Conservation (phyloP, 768 basidiomycete species). For the Lentinula lateritia region DNA sequence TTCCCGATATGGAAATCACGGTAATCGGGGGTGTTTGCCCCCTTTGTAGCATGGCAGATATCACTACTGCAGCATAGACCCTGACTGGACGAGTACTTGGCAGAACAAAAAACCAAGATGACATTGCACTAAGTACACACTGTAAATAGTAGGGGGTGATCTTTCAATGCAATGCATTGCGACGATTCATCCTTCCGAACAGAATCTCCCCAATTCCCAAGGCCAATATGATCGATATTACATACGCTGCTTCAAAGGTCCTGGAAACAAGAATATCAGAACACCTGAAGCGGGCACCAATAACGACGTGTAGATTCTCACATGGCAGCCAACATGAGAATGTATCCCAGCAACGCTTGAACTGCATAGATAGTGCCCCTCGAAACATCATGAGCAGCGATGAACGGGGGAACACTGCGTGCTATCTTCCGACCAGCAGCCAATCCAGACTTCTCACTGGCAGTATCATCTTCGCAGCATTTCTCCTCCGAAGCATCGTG, state of each 20-base stretch:
- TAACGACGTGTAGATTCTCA: constrained; percentile 27
- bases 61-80: no score
- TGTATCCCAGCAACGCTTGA: constrained; percentile 59
- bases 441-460: constrained; percentile 5
- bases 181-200: constrained; percentile 51
- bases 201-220: constrained; percentile 69
- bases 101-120: no score
- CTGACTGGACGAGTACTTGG: no score
- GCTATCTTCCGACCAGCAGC: constrained; percentile 5
- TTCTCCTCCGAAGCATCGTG: not conserved
- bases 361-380: constrained; percentile 62
- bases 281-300: not conserved
- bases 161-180: not conserved
- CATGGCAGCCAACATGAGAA: constrained; percentile 82
- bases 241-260: constrained; percentile 78
- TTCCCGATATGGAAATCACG: not conserved
- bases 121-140: no score
- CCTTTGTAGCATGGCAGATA: not conserved
- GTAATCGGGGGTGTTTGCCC: not conserved
- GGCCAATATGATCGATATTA: constrained; percentile 68
- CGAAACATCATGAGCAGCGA: constrained; percentile 58
- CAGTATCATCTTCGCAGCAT: not conserved
- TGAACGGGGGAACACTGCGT: constrained; percentile 58
- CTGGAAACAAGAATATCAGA: constrained; percentile 30
- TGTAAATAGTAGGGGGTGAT: no score